These are phyloP conservation scores for Botrytis elliptica DNA, from an alignment of 2,329 filamentous ascomycete genomes.

Conservation along the genomic window DNA sequence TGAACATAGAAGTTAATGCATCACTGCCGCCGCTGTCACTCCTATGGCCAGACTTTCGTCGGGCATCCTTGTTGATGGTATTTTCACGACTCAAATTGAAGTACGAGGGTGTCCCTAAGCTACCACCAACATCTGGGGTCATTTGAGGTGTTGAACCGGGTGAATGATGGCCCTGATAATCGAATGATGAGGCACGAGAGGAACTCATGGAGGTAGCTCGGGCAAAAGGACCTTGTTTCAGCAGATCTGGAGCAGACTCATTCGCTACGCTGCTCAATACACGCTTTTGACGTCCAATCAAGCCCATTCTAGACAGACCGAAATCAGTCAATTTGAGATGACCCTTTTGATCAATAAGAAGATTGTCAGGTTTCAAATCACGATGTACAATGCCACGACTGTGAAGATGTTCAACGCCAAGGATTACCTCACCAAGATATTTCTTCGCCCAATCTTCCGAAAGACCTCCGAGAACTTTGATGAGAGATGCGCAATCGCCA, in stretches of 20 bases:
- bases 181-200: constrained; percentile 90
- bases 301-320: constrained; percentile 92
- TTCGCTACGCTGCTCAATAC: constrained; percentile 74
- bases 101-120: constrained; percentile 84
- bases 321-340: constrained; percentile 98
- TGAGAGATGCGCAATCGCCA: constrained; percentile 92
- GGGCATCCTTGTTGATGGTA: constrained; percentile 58
- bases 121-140: constrained; percentile 68
- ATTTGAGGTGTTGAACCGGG: constrained; percentile 84
- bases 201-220: constrained; percentile 82
- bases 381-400: constrained; percentile 93
- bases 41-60: constrained; percentile 68
- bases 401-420: constrained; percentile 96
- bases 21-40: constrained; percentile 95
- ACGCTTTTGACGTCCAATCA: constrained; percentile 94
- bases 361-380: constrained; percentile 94
- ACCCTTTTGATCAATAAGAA: constrained; percentile 94
- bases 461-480: constrained; percentile 88
- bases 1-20: constrained; percentile 77
- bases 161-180: constrained; percentile 76
- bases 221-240: constrained; percentile 89
- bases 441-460: constrained; percentile 98
- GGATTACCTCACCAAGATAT: constrained; percentile 90
- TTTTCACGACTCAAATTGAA: constrained; percentile 72
- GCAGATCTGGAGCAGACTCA: constrained; percentile 85